Percentiles rank a stretch among this genome's conserved stretches.
Evolutionary conservation across 176 grass and related monocot genomes (phyloP).

Genomic region (Musa troglodytarum): DNA sequence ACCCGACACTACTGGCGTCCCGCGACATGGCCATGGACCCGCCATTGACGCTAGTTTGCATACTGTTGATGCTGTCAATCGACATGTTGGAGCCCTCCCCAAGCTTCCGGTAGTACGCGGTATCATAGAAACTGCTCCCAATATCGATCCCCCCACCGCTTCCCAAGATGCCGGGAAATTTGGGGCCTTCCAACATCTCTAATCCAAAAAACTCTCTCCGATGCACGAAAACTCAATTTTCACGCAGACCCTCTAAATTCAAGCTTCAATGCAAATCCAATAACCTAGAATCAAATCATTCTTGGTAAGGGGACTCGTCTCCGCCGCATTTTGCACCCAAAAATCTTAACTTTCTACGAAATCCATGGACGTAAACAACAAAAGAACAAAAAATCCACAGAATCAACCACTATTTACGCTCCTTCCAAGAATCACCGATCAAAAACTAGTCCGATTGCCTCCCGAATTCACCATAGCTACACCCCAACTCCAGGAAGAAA

Average conservation of each 20-base stretch:
- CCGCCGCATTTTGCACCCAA: not conserved
- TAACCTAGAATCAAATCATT: not conserved
- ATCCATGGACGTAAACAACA: not conserved
- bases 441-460: not conserved
- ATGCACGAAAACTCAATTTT: too few species aligned
- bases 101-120: slow-evolving; percentile 42
- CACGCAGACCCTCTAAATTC: not conserved
- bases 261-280: not conserved
- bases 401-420: too few species aligned
- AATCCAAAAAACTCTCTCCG: not conserved
- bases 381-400: too few species aligned
- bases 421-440: not conserved
- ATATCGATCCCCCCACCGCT: slow-evolving; percentile 25
- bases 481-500: not conserved
- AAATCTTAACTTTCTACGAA: not conserved
- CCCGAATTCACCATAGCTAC: not conserved
- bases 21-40: slow-evolving; percentile 43
- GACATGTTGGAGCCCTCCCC: slow-evolving; percentile 70
- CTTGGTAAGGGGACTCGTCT: not conserved
- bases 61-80: slow-evolving; percentile 35
- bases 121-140: slow-evolving; percentile 43
- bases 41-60: slow-evolving; percentile 30
- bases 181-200: slow-evolving; percentile 42
- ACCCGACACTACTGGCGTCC: slow-evolving; percentile 55
- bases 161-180: slow-evolving; percentile 49